phyloP scores from a whole-genome alignment of 768 basidiomycete species.

The Lactarius indigo region DNA sequence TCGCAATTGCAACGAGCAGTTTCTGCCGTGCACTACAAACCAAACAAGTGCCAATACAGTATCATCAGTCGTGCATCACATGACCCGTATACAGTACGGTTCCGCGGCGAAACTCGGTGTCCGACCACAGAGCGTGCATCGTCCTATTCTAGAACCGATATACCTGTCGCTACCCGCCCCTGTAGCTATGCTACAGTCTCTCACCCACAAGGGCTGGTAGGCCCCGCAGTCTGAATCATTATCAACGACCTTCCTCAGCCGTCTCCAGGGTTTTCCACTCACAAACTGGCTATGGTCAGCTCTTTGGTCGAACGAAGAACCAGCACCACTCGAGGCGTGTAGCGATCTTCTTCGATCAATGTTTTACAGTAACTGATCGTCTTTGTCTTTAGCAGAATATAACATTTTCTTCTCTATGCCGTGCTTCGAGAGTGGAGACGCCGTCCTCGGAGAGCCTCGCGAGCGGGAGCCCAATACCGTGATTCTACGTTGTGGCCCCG shows the following conservation, averaged over 20 bases:
- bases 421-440: neutral
- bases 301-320: neutral
- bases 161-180: neutral
- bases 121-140: neutral
- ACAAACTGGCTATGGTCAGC: neutral
- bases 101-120: no score
- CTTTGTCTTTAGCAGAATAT: constrained; percentile 2
- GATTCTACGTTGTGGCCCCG: neutral
- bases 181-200: neutral
- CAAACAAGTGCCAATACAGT: no score
- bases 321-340: constrained; percentile 3
- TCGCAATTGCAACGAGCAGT: no score
- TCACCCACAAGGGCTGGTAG: neutral
- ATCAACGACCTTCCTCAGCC: neutral
- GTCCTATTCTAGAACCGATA: neutral
- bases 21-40: no score
- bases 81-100: constrained; percentile 5
- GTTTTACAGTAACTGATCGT: neutral
- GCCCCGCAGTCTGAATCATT: neutral
- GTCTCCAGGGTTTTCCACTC: neutral
- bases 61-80: no score
- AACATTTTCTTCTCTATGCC: constrained; percentile 4
- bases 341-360: neutral
- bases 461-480: no score
- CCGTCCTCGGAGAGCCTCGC: neutral